These are phyloP conservation scores for Verticillium nubilum DNA, from an alignment of 2,329 filamentous ascomycete genomes.

Conservation along the genomic window DNA sequence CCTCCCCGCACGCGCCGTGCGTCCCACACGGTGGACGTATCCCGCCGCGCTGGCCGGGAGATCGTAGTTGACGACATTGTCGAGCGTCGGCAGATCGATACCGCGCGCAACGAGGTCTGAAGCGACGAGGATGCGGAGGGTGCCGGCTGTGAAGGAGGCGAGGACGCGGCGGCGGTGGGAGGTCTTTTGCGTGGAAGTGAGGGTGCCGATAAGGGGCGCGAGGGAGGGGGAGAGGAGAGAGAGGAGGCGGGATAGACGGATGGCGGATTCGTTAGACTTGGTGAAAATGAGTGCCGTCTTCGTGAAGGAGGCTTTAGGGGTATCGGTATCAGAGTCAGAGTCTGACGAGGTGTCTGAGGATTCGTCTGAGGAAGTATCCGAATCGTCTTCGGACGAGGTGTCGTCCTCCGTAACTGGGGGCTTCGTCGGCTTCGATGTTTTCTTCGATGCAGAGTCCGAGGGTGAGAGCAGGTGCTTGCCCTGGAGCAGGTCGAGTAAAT, in stretches of 20 bases:
- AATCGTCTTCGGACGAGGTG: slow-evolving; percentile 27
- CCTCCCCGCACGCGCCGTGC: slow-evolving; percentile 79
- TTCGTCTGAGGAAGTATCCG: slow-evolving; percentile 25
- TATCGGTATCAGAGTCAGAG: slow-evolving; percentile 26
- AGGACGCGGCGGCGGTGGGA: slow-evolving; percentile 63
- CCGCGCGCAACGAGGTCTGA: slow-evolving; percentile 92
- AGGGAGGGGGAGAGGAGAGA: slow-evolving; percentile 58
- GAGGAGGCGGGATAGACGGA: slow-evolving; percentile 80
- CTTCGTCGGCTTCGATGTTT: slow-evolving; percentile 2
- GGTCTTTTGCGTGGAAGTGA: slow-evolving; percentile 75
- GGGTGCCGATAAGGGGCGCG: slow-evolving; percentile 55
- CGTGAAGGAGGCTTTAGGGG: slow-evolving; percentile 18
- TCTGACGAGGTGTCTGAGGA: slow-evolving; percentile 20
- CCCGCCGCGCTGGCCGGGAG: slow-evolving; percentile 73
- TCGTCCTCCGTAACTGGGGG: slow-evolving; percentile 16
- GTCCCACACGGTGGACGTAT: slow-evolving; percentile 88
- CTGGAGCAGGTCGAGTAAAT: slow-evolving; percentile 71
- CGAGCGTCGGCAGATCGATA: slow-evolving; percentile 73
- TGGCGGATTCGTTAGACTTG: slow-evolving; percentile 80
- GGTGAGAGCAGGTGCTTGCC: slow-evolving; percentile 39
- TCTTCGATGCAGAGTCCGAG: slow-evolving; percentile 13
- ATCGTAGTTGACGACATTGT: slow-evolving; percentile 92
- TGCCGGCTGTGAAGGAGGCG: slow-evolving; percentile 56
- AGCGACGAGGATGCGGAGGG: slow-evolving; percentile 72
- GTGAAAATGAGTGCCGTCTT: slow-evolving; percentile 74